Evolutionary conservation across 2,329 filamentous ascomycete genomes (phyloP), one percentile per base, ranked within the genome.

Genomic region (Alternaria novae-zelandiae): DNA sequence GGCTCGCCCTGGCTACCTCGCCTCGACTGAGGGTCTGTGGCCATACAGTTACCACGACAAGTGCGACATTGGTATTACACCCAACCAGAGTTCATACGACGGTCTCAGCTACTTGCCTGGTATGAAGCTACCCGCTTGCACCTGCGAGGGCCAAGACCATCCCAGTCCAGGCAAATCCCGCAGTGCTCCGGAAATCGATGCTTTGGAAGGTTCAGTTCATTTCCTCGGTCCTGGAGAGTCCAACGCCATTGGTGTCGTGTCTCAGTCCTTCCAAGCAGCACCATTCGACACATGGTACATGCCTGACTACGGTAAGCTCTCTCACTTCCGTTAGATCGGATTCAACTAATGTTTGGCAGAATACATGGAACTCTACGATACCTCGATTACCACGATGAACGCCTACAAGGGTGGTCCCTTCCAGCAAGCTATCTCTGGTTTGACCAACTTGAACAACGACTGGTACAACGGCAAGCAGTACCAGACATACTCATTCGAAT

Each of bases 11-110:
- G 90, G 90, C 12, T 91, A 91, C 77, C 84, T 88, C 30, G 87
- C 89, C 10, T 91, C 89, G 2, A 92, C 89, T 0, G 90, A 92
- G 65, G 90, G 90, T 5, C 83, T 91, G 77, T 92, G 90, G 90
- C 90, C 90, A 0, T 92, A 92, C 81, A 91, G 88, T 69, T 92
- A 92, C 74, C 84, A 88, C 68, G 85, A 91, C 69, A 79, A 85
- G 46, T 92, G 90, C 71, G 90, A 92, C 76, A 84, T 85, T 23
- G 90, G 90, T 25, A 92, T 92, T 67, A 92, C 90, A 2, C 84
- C 88, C 7, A 92, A 92, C 70, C 90, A 92, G 74, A 91, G 89
- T 70, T 86, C 88, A 15, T 80, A 86, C 1, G 89, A 91, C 74
- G 90, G 90, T 36, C 79, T 91, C 54, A 91, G 84, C 74, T 89